phyloP scores from a whole-genome alignment of 352 stramenopile species.

The Pythium brachiatum region DNA sequence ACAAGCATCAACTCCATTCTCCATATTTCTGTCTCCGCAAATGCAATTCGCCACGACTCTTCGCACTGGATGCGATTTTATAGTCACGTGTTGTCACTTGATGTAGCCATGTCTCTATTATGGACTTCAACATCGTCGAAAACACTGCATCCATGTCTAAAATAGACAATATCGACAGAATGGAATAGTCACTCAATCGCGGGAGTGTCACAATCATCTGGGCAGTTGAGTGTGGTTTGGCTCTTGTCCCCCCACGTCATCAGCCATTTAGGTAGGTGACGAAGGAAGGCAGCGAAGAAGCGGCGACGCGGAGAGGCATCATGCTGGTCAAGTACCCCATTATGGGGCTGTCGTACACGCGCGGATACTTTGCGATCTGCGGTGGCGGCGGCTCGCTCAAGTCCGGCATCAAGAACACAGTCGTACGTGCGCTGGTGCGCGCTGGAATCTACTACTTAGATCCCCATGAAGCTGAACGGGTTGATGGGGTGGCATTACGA shows the following conservation, averaged over 20 bases:
- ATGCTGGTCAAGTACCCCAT: constrained; percentile 87
- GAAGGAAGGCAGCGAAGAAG: constrained; percentile 3
- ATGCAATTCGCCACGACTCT: too few species aligned
- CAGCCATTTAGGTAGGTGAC: constrained; percentile 1
- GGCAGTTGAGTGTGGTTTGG: constrained; percentile 13
- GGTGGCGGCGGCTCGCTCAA: constrained; percentile 78
- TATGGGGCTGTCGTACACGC: constrained; percentile 77
- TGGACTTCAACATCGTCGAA: constrained; percentile 11
- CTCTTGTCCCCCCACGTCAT: constrained; percentile 13
- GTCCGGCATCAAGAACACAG: constrained; percentile 85
- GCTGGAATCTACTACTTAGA: too few species aligned
- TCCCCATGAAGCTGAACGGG: too few species aligned
- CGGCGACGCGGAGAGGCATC: background rate
- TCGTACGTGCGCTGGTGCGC: too few species aligned
- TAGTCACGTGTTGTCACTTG: background rate
- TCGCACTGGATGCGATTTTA: too few species aligned
- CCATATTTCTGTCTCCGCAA: too few species aligned
- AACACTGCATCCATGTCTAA: constrained; percentile 8
- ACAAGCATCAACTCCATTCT: too few species aligned
- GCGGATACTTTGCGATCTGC: constrained; percentile 74
- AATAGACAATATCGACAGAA: constrained; percentile 1
- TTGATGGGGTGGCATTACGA: background rate
- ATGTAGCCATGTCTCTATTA: background rate
- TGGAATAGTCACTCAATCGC: background rate
- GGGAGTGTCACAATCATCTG: constrained; percentile 10